Evolutionary conservation across 768 basidiomycete species (phyloP).

Genomic region (Lenzites betulinus): DNA sequence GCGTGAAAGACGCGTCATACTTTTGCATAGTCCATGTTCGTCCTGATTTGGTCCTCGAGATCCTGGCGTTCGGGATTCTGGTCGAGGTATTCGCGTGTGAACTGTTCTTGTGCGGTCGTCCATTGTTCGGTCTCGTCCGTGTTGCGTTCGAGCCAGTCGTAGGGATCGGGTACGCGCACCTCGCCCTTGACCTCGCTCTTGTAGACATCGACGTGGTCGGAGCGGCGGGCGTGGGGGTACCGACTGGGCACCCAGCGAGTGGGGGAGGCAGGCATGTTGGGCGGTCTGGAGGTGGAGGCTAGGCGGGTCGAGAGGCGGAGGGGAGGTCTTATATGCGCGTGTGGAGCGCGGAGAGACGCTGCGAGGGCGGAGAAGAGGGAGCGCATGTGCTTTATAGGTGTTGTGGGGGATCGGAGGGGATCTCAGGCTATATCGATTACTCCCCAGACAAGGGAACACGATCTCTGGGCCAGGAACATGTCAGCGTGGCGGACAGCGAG

Average conservation of each 20-base stretch:
- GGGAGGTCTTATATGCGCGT: slow-evolving; percentile 22
- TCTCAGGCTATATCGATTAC: slow-evolving; percentile 20
- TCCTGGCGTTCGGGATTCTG: slow-evolving; percentile 58
- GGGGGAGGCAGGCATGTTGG: slow-evolving; percentile 32
- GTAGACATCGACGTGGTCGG: slow-evolving; percentile 69
- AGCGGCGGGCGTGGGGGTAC: slow-evolving; percentile 68
- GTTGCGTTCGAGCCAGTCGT: slow-evolving; percentile 71
- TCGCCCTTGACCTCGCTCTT: slow-evolving; percentile 62
- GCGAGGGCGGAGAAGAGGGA: slow-evolving; percentile 13
- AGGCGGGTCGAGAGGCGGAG: slow-evolving; percentile 13
- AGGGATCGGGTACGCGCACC: slow-evolving; percentile 69
- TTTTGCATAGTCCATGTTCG: slow-evolving; percentile 54
- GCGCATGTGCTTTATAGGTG: slow-evolving; percentile 27
- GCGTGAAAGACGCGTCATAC: slow-evolving; percentile 28
- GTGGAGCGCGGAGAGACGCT: slow-evolving; percentile 24
- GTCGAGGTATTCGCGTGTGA: slow-evolving; percentile 61
- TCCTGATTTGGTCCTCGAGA: slow-evolving; percentile 60
- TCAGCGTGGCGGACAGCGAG: slow-evolving; percentile 14
- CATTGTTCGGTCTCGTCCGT: slow-evolving; percentile 65
- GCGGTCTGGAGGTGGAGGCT: slow-evolving; percentile 11
- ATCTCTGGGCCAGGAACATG: slow-evolving; percentile 14
- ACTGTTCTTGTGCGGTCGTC: slow-evolving; percentile 60
- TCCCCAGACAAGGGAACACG: slow-evolving; percentile 9
- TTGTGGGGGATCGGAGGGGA: slow-evolving; percentile 13
- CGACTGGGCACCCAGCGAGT: slow-evolving; percentile 55